Percentiles rank a stretch among this genome's conserved stretches.
phyloP scores from a whole-genome alignment of 148 eudicot genomes.

The Chenopodium album region DNA sequence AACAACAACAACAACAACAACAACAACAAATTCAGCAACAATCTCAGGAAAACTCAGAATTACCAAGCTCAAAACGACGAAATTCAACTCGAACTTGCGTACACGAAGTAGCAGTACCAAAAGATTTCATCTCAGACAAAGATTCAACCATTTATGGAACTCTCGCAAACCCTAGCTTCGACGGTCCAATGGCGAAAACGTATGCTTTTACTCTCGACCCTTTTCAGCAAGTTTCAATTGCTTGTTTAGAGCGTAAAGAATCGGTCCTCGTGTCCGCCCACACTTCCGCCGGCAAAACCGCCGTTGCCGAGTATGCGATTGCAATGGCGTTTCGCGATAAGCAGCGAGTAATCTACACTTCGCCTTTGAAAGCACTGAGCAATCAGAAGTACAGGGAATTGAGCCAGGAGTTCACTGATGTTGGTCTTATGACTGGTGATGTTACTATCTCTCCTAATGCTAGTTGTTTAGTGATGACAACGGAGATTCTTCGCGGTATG shows the following conservation, averaged over 20 bases:
- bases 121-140: slow-evolving; percentile 38
- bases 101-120: slow-evolving; percentile 91
- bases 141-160: slow-evolving; percentile 66
- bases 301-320: slow-evolving; percentile 94
- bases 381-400: slow-evolving; percentile 93
- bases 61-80: slow-evolving; percentile 31
- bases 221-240: slow-evolving; percentile 74
- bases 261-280: slow-evolving; percentile 92
- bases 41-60: slow-evolving; percentile 4
- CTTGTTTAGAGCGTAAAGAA: slow-evolving; percentile 84
- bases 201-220: slow-evolving; percentile 84
- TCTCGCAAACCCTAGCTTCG: slow-evolving; percentile 55
- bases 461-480: slow-evolving; percentile 94
- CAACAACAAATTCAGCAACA: not conserved
- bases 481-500: slow-evolving; percentile 97
- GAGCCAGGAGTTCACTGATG: slow-evolving; percentile 80
- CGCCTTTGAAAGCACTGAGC: slow-evolving; percentile 85
- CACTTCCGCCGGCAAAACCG: slow-evolving; percentile 94
- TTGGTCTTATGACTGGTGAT: slow-evolving; percentile 95
- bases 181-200: slow-evolving; percentile 60
- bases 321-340: slow-evolving; percentile 85
- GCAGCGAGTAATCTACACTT: slow-evolving; percentile 89
- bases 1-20: not conserved
- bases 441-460: slow-evolving; percentile 88
- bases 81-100: slow-evolving; percentile 64